Evolutionary conservation across 2,329 filamentous ascomycete species (phyloP), one percentile per base, ranked within the genome.

Genomic region (Trematosphaeria pertusa): DNA sequence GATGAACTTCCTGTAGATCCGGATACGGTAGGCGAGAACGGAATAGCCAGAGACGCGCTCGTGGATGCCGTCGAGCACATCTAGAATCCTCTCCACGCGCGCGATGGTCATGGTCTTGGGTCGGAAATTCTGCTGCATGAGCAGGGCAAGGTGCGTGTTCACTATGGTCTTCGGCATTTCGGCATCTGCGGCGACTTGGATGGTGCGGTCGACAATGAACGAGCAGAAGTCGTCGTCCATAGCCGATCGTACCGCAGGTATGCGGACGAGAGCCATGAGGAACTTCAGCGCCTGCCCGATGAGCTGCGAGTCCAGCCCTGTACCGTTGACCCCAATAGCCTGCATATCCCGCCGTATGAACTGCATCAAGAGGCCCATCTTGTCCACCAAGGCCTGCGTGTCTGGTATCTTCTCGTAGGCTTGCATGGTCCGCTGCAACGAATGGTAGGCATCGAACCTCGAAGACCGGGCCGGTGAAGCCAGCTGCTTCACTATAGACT

Each of bases 281-380:
- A 97, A 77, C 49, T 86, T 89, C 42, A 96, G 76, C 3, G 91
- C 88, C 57, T 95, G 88, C 41, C 87, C 87, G 37, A 87, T 81
- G 10, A 97, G 80, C 34, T 87, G 87, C 1, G 81, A 81, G 61
- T 96, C 89, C 28, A 77, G 45, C 75, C 75, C 35, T 66, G 69
- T 73, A 39, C 83, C 81, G 48, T 80, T 75, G 5, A 79, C 67
- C 26, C 81, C 78, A 55, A 83, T 85, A 9, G 84, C 79, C 5
- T 80, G 81, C 18, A 96, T 79, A 66, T 99, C 94, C 49, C 92
- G 83, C 61, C 88, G 85, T 44, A 97, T 90, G 65, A 91, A 96
- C 49, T 91, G 87, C 56, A 85, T 84, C 48, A 97, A 81, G 2
- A 89, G 74, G 9, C 81, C 80, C 79, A 97, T 87, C 70, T 94